A percentile compares a stretch with the other conserved stretches of the same genome.
phyloP scores from a whole-genome alignment of 306 rosid species.

The Benincasa hispida region DNA sequence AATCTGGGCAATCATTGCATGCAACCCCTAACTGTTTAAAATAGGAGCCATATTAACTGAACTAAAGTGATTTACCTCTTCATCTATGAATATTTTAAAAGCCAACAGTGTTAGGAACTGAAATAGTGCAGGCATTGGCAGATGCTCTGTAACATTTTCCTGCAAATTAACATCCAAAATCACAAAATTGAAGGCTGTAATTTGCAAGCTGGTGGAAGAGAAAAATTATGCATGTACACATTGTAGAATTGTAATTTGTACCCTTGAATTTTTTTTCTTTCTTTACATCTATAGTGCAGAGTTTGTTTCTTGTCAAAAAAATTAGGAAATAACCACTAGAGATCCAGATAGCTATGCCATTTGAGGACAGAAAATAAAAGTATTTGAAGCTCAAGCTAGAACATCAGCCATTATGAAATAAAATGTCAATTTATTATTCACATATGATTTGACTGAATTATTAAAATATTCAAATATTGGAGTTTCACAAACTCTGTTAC shows the following conservation, averaged over 20 bases:
- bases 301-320: neutral
- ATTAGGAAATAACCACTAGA: neutral
- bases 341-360: neutral
- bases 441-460: neutral
- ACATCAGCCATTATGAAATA: neutral
- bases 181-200: conserved; percentile 11
- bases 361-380: neutral
- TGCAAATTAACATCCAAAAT: conserved; percentile 27
- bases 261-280: neutral
- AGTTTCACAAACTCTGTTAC: neutral
- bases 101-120: conserved; percentile 64
- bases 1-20: neutral
- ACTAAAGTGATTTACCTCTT: conserved; percentile 33
- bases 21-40: neutral
- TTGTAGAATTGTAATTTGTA: neutral
- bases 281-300: neutral
- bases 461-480: neutral
- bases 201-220: neutral
- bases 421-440: neutral
- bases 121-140: conserved; percentile 75
- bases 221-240: neutral
- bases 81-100: conserved; percentile 53
- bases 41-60: neutral
- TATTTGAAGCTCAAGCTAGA: neutral
- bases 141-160: conserved; percentile 46